These are phyloP conservation scores for Alternaria consortialis DNA, from an alignment of 2,329 filamentous ascomycete species.

Conservation along the genomic window DNA sequence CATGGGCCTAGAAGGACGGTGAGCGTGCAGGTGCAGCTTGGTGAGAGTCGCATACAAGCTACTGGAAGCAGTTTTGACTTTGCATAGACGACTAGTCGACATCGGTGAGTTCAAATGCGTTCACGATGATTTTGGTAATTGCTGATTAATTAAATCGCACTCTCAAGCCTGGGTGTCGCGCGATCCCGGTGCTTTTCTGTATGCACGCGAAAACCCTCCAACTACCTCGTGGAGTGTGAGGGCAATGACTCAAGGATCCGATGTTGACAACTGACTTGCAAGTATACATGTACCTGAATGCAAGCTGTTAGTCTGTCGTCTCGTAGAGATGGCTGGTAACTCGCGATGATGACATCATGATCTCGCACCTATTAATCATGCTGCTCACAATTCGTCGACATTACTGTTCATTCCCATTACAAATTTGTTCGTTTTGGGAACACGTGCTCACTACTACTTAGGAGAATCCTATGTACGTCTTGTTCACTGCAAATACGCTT, in stretches of 20 bases:
- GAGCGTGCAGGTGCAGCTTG: slow-evolving; percentile 1
- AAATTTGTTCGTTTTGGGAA: background rate
- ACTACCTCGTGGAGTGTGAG: too few species aligned
- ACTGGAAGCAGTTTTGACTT: background rate
- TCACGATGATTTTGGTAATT: background rate
- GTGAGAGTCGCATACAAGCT: background rate
- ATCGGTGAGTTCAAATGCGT: background rate
- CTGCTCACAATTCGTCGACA: background rate
- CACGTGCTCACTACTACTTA: background rate
- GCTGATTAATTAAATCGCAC: background rate
- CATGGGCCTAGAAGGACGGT: slow-evolving; percentile 4
- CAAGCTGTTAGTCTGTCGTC: too few species aligned
- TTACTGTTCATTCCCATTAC: background rate
- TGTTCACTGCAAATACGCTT: background rate
- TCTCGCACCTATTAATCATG: background rate
- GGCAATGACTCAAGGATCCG: too few species aligned
- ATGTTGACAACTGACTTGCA: too few species aligned
- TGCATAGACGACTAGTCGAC: background rate
- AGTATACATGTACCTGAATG: too few species aligned
- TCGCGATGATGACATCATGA: background rate
- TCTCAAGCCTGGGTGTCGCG: too few species aligned
- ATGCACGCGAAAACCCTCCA: too few species aligned
- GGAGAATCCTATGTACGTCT: too few species aligned
- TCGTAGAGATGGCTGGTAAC: background rate
- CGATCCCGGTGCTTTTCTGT: too few species aligned